phyloP scores from a whole-genome alignment of 2,329 filamentous ascomycete genomes.

The Chaetothyriales sp. region DNA sequence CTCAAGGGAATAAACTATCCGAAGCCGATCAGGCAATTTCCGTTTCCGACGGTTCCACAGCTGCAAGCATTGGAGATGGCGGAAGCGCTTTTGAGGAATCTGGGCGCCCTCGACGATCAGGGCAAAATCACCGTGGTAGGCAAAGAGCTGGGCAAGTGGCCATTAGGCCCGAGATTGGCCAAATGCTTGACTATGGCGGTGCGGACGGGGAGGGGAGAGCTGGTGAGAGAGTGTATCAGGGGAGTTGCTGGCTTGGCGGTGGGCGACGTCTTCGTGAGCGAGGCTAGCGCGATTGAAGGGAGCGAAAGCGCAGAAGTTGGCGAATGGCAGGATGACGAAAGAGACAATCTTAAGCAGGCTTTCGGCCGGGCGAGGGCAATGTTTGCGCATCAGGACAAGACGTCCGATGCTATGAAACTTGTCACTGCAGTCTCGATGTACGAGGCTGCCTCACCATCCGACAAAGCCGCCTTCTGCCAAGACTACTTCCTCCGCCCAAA shows the following conservation, averaged over 20 bases:
- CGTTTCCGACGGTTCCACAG: constrained; percentile 84
- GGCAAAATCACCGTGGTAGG: constrained; percentile 70
- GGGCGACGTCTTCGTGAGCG: constrained; percentile 72
- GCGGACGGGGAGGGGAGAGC: constrained; percentile 46
- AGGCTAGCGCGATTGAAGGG: constrained; percentile 58
- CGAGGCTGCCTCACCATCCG: constrained; percentile 40
- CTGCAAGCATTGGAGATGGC: constrained; percentile 62
- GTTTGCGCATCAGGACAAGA: constrained; percentile 68
- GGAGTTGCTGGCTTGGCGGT: constrained; percentile 80
- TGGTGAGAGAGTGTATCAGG: constrained; percentile 73
- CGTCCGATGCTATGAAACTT: constrained; percentile 78
- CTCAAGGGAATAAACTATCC: constrained; percentile 90
- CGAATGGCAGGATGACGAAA: constrained; percentile 57
- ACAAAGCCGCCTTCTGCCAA: constrained; percentile 59
- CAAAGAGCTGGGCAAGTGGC: constrained; percentile 72
- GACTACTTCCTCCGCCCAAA: constrained; percentile 78
- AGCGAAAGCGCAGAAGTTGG: constrained; percentile 36
- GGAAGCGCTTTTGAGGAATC: constrained; percentile 71
- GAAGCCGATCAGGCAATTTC: constrained; percentile 72
- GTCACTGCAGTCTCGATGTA: constrained; percentile 82
- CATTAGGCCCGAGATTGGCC: constrained; percentile 76
- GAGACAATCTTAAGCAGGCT: constrained; percentile 50
- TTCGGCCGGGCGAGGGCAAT: constrained; percentile 62
- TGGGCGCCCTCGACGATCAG: constrained; percentile 59
- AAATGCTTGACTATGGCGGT: constrained; percentile 85